A percentile compares a stretch with the other conserved stretches of the same genome.
phyloP scores from a whole-genome alignment of 2,329 filamentous ascomycete genomes.

The Dichotomopilus funicola region DNA sequence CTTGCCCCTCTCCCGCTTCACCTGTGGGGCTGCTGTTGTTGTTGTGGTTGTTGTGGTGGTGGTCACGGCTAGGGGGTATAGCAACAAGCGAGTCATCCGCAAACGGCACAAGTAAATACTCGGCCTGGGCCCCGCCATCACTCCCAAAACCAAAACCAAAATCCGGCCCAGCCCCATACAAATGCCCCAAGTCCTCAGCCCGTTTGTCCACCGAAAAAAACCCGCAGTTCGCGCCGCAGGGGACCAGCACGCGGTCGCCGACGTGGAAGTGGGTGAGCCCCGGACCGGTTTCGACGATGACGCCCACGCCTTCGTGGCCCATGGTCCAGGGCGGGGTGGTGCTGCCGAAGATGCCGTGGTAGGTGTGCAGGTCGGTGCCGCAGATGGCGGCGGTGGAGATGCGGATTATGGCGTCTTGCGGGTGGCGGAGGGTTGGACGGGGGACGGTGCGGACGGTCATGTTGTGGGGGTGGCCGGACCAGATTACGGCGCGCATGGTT shows the following conservation, averaged over 20 bases:
- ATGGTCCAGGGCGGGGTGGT: background rate
- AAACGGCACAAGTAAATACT: background rate
- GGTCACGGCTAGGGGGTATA: background rate
- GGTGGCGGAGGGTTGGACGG: background rate
- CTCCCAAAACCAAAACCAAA: background rate
- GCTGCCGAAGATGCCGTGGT: constrained; percentile 3
- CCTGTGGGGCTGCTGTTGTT: no score
- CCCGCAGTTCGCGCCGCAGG: background rate
- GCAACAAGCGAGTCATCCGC: background rate
- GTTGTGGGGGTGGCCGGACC: background rate
- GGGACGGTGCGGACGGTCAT: background rate
- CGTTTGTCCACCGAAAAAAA: background rate
- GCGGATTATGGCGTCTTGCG: background rate
- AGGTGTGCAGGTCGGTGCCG: constrained; percentile 3
- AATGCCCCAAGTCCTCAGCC: background rate
- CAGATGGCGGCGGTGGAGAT: constrained; percentile 1
- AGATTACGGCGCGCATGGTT: constrained; percentile 3
- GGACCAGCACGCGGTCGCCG: background rate
- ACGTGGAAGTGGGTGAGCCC: background rate
- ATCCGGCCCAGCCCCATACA: background rate
- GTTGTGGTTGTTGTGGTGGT: no score
- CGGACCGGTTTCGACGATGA: background rate
- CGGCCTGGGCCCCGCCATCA: background rate
- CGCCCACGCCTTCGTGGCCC: constrained; percentile 5
- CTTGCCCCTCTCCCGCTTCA: no score